phyloP scores from a whole-genome alignment of 441 rosid species.

The Gossypium gossypioides region DNA sequence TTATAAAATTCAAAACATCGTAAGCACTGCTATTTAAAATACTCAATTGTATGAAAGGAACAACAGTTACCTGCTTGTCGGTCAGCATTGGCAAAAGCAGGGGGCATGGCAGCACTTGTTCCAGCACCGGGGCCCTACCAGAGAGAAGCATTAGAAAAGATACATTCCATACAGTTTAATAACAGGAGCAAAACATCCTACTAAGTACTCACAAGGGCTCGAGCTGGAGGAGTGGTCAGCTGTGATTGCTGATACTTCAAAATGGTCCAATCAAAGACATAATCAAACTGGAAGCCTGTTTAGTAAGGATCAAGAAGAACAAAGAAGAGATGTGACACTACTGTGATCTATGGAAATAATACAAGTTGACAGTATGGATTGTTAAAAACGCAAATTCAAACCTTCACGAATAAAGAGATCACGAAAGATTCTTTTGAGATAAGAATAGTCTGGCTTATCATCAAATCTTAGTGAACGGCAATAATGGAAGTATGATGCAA shows the following conservation, averaged over 20 bases:
- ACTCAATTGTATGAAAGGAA: not conserved
- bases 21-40: not conserved
- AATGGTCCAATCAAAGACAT: conserved; percentile 97
- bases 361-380: conserved; percentile 46
- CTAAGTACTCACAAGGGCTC: conserved; percentile 41
- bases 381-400: conserved; percentile 22
- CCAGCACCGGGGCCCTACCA: conserved; percentile 68
- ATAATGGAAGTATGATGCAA: conserved; percentile 92
- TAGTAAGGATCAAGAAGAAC: conserved; percentile 14
- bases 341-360: conserved; percentile 47
- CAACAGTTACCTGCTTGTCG: conserved; percentile 51
- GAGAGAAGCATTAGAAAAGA: conserved; percentile 19
- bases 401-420: conserved; percentile 99
- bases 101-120: conserved; percentile 65
- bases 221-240: conserved; percentile 61
- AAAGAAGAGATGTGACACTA: conserved; percentile 29
- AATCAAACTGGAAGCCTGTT: conserved; percentile 89
- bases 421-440: conserved; percentile 83
- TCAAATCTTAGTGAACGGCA: conserved; percentile 88
- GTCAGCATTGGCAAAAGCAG: conserved; percentile 43
- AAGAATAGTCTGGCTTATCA: conserved; percentile 93
- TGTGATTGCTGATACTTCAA: conserved; percentile 94
- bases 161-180: not conserved
- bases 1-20: not conserved
- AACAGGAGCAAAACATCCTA: not conserved